Evolutionary conservation across 2,329 filamentous ascomycete genomes (phyloP), one percentile per base, ranked within the genome.

Genomic region (Neofusicoccum cordaticola): DNA sequence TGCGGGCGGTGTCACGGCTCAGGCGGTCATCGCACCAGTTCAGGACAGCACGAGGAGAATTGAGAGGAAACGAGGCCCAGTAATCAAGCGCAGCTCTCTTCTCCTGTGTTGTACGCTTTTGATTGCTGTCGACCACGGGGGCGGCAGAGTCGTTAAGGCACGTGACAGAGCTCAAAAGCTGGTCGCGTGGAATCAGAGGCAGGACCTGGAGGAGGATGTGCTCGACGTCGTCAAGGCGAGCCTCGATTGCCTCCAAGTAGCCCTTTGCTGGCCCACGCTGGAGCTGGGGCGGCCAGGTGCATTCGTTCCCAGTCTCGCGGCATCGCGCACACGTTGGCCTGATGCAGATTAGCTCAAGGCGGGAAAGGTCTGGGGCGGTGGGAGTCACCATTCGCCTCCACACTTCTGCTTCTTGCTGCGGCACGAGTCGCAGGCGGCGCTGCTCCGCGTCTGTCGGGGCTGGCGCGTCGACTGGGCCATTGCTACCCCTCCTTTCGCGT

Each of bases 321-420:
- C 63, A 65, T 51, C 63, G 53, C 27, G 63, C 53, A 41, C 63
- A 65, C 12, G 34, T 56, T 7, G 63, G 63, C 63, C 63, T 65
- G 27, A 15, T 12, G 7, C 27, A n/a, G 12, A 17, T 63, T 35
- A 64, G 62, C 62, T 13, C 41, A 13, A 19, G 27, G 3, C n/a
- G 5, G 3, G 27, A 15, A 39, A 42, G 45, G 47, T 11, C 22
- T 22, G 45, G 34, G 63, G 11, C 11, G 37, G 22, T 11, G 52
- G 53, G 12, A 44, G 31, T 61, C 56, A 65, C 63, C 63, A 65
- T 61, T 65, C 63, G 45, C 63, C 63, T 41, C 63, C 63, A 45
- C 63, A 65, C 47, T 65, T 65, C 42, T 65, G 63, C 39, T 65
- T 65, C 45, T 53, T 60, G 45, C 53, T 60, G 31, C 63, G 63